These are phyloP conservation scores for Thalassiosira hispida DNA, from an alignment of 352 stramenopile genomes.

Conservation along the genomic window DNA sequence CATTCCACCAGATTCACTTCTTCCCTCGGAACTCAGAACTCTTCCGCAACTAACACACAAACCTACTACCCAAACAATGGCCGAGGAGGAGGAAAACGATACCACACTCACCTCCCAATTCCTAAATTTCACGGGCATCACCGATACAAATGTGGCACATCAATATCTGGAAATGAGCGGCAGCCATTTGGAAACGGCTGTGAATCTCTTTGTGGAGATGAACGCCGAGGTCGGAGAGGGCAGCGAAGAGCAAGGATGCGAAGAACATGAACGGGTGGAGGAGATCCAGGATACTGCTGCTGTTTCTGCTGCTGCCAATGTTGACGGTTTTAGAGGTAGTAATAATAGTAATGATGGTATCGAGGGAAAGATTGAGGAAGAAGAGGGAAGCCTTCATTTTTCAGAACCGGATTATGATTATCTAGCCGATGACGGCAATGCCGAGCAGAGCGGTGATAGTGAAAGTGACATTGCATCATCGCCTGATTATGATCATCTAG, in stretches of 20 bases:
- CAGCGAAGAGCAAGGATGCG: neutral
- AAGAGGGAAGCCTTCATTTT: neutral
- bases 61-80: neutral
- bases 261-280: neutral
- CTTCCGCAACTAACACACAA: too few relatives aligned
- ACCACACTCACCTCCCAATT: slow-evolving; percentile 58
- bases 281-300: neutral
- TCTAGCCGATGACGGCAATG: slow-evolving; percentile 7
- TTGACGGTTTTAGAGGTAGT: neutral
- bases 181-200: slow-evolving; percentile 64
- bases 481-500: slow-evolving; percentile 39
- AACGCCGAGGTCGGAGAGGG: neutral
- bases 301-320: neutral
- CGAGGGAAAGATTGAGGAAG: neutral
- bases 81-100: neutral
- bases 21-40: too few relatives aligned
- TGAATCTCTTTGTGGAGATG: neutral
- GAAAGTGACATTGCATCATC: slow-evolving; percentile 3
- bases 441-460: slow-evolving; percentile 10
- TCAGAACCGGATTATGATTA: slow-evolving; percentile 62
- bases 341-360: neutral
- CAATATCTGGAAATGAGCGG: slow-evolving; percentile 81
- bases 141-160: slow-evolving; percentile 51
- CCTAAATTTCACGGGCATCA: slow-evolving; percentile 65
- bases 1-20: too few relatives aligned